phyloP scores from a whole-genome alignment of 495 filamentous ascomycete genomes.

The Hypomontagnella monticulosa region DNA sequence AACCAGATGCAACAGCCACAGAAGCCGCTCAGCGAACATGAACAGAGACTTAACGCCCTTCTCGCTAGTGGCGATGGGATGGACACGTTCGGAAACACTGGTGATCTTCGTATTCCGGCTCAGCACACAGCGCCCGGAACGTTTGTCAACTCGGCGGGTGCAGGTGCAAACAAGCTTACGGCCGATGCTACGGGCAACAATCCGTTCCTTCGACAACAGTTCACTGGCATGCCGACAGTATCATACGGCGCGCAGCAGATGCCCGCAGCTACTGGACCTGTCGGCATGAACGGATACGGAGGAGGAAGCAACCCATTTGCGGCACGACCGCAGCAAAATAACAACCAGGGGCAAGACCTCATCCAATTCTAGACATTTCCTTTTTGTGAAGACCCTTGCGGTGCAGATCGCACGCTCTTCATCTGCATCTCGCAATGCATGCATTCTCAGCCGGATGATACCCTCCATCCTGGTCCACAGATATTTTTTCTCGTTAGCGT shows the following conservation, averaged over 20 bases:
- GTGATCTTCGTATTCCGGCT: slow-evolving; percentile 91
- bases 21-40: slow-evolving; percentile 74
- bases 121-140: slow-evolving; percentile 97
- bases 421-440: slow-evolving; percentile 15
- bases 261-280: slow-evolving; percentile 83
- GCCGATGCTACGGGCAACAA: slow-evolving; percentile 87
- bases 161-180: slow-evolving; percentile 73
- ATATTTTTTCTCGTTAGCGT: slow-evolving; percentile 18
- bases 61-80: slow-evolving; percentile 87
- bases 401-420: slow-evolving; percentile 24
- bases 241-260: slow-evolving; percentile 64
- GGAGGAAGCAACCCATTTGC: slow-evolving; percentile 80
- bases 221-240: slow-evolving; percentile 78
- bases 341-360: slow-evolving; percentile 78
- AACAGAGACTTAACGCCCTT: slow-evolving; percentile 89
- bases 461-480: slow-evolving; percentile 24
- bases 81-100: slow-evolving; percentile 97
- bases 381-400: slow-evolving; percentile 16
- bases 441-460: slow-evolving; percentile 36
- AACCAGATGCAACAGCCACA: slow-evolving; percentile 57
- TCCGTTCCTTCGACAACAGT: slow-evolving; percentile 84
- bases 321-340: slow-evolving; percentile 66
- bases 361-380: slow-evolving; percentile 78
- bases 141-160: slow-evolving; percentile 94
- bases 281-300: slow-evolving; percentile 56